These are phyloP conservation scores for Plasmodium malariae DNA, from an alignment of 169 alveolate genomes.

Conservation along the genomic window DNA sequence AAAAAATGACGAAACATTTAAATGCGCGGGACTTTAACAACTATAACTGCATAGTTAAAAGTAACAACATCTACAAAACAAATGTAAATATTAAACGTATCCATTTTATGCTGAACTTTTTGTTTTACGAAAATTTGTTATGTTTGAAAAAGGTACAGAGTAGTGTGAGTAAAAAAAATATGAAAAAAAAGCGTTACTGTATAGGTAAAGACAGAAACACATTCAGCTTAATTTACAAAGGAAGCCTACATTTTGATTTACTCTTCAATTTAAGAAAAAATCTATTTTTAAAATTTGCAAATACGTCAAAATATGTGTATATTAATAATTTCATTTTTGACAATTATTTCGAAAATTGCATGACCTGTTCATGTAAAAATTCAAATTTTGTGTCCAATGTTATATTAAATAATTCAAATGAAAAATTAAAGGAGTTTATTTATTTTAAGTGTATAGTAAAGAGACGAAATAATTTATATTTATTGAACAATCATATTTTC, in stretches of 20 bases:
- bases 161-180: background rate
- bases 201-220: background rate
- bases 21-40: slow-evolving; percentile 7
- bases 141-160: background rate
- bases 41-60: slow-evolving; percentile 15
- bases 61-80: slow-evolving; percentile 26
- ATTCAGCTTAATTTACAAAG: slow-evolving; percentile 26
- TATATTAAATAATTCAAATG: slow-evolving; percentile 3
- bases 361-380: slow-evolving; percentile 15
- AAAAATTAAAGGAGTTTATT: slow-evolving; percentile 4
- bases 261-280: slow-evolving; percentile 42
- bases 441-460: background rate
- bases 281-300: background rate
- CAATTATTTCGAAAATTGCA: slow-evolving; percentile 1
- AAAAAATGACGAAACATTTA: slow-evolving; percentile 8
- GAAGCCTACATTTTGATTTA: background rate
- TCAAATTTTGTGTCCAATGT: background rate
- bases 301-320: slow-evolving; percentile 25
- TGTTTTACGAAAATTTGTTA: slow-evolving; percentile 27
- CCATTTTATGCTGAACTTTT: slow-evolving; percentile 16
- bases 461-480: slow-evolving; percentile 11
- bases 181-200: background rate
- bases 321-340: slow-evolving; percentile 23
- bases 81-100: background rate
- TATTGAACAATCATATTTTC: background rate